Evolutionary conservation across 306 rosid genomes (phyloP).

Genomic region (Geum urbanum): DNA sequence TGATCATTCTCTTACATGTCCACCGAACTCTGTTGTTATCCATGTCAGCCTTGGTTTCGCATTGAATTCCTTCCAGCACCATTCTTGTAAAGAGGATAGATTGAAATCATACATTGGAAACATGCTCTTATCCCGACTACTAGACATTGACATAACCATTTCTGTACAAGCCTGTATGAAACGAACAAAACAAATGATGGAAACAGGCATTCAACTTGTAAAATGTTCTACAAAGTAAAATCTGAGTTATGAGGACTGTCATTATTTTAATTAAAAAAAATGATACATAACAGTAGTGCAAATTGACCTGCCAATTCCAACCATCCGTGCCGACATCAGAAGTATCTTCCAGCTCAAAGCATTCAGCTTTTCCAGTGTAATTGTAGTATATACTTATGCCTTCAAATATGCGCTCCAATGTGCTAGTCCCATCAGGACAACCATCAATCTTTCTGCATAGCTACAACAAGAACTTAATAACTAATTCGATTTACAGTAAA

Average conservation of each 20-base stretch:
- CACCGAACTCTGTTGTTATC: constrained; percentile 77
- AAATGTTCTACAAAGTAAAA: neutral
- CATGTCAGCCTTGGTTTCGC: constrained; percentile 65
- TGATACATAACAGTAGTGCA: constrained; percentile 7
- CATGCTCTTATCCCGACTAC: constrained; percentile 58
- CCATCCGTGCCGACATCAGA: constrained; percentile 71
- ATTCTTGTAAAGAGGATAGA: constrained; percentile 47
- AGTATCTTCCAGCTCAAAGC: constrained; percentile 68
- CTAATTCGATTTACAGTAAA: neutral
- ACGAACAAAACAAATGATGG: constrained; percentile 12
- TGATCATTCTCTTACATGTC: constrained; percentile 53
- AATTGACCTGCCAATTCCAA: constrained; percentile 81
- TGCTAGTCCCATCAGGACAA: constrained; percentile 47
- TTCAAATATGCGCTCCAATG: constrained; percentile 59
- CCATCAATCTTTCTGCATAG: constrained; percentile 64
- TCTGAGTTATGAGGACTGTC: neutral
- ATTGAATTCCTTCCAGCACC: constrained; percentile 39
- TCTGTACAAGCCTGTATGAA: constrained; percentile 72
- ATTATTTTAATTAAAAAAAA: neutral
- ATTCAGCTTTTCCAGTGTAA: constrained; percentile 57
- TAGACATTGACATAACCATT: constrained; percentile 91
- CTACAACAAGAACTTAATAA: constrained; percentile 26
- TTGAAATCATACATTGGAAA: constrained; percentile 53
- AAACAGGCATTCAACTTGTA: constrained; percentile 3
- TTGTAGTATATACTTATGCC: constrained; percentile 70